Conservation (phyloP, 768 basidiomycete species). For the Tulasnella sp. region DNA sequence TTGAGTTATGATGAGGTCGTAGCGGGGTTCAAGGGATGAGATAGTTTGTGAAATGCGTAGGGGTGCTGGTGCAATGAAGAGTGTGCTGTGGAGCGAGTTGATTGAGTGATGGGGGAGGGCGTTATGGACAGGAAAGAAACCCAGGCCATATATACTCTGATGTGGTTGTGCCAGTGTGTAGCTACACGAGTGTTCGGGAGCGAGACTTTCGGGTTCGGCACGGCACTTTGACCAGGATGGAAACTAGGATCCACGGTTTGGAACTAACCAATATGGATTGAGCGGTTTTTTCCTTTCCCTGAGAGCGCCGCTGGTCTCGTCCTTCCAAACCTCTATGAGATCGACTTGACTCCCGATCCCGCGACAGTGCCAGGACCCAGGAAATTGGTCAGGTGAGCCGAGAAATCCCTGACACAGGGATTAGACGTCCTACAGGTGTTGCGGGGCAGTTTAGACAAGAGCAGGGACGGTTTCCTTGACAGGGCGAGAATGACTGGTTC, state of each 20-base stretch:
- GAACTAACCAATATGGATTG: neutral
- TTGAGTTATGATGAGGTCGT: neutral
- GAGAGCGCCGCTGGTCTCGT: neutral
- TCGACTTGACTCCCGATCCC: neutral
- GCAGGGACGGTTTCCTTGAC: neutral
- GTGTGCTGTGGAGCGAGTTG: neutral
- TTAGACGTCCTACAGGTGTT: neutral
- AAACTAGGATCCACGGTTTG: neutral
- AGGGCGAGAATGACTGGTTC: neutral
- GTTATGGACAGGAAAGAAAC: neutral
- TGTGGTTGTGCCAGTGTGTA: neutral
- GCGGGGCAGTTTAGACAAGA: constrained; percentile 1
- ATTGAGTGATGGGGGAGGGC: neutral
- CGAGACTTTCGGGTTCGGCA: neutral
- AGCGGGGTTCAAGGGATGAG: neutral
- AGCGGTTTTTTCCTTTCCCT: neutral
- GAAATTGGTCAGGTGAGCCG: neutral
- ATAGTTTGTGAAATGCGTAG: neutral
- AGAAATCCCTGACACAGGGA: neutral
- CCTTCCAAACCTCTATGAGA: neutral
- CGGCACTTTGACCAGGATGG: neutral
- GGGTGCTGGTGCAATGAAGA: neutral
- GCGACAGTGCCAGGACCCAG: neutral
- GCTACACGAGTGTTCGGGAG: neutral
- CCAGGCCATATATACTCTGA: neutral